Conservation (phyloP, 257 asterid genomes). For the Capsicum pubescens region DNA sequence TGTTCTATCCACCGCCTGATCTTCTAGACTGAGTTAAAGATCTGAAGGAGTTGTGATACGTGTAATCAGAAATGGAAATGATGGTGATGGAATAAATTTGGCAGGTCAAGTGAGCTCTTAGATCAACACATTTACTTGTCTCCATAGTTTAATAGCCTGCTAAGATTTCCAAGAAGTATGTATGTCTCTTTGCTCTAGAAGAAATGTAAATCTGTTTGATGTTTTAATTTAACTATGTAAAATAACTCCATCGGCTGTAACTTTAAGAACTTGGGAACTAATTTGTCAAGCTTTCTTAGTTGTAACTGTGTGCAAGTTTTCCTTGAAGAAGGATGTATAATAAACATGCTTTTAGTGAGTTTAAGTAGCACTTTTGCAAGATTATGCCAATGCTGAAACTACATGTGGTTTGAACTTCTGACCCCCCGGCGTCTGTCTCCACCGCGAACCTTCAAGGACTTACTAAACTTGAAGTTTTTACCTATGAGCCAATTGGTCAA, state of each 20-base stretch:
- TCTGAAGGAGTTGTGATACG: not conserved
- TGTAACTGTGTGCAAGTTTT: conserved; percentile 3
- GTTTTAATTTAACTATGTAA: conserved; percentile 5
- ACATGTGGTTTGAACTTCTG: not conserved
- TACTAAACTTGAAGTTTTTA: not conserved
- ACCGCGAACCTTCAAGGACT: not conserved
- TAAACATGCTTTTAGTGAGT: not conserved
- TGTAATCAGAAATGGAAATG: not conserved
- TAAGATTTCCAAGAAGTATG: not conserved
- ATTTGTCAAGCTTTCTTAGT: not conserved
- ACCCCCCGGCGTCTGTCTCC: not conserved
- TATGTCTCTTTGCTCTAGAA: not conserved
- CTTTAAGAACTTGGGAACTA: not conserved
- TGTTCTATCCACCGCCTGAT: conserved; percentile 63
- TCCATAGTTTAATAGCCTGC: not conserved
- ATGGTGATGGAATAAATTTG: conserved; percentile 6
- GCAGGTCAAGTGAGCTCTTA: not conserved
- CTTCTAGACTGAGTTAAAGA: not conserved
- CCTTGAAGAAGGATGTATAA: conserved; percentile 1
- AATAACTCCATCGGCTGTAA: not conserved
- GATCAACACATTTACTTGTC: not conserved
- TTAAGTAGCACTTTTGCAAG: not conserved
- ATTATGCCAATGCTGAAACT: not conserved
- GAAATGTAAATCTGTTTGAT: conserved; percentile 19
- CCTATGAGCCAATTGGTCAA: not conserved